Evolutionary conservation across 306 rosid species (phyloP), one percentile per base, ranked within the genome.

Genomic region (Cyclanthera cordifolia): DNA sequence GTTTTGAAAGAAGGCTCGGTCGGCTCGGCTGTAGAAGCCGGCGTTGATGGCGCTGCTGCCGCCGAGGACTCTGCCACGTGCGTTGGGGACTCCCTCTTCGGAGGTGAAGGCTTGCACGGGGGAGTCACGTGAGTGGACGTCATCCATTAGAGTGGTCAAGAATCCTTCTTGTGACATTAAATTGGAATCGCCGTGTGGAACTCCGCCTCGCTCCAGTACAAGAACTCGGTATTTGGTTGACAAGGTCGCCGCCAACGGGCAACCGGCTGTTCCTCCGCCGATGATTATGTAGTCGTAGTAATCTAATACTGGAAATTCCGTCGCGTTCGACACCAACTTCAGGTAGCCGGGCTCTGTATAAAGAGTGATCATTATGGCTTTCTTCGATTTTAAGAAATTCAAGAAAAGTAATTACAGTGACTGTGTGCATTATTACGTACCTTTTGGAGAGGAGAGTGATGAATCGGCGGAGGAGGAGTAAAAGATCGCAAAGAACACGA

Each of bases 241-340:
- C 0, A 90, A 77, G 0, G 97, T 94, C 13, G 99, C 95, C 0
- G 95, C 97, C 73, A 94, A 45, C 0, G 97, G 99, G 75, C 97
- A 93, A 1, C 99, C 97, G 2, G 99, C 85, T 0, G 99, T 93
- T 17, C 99, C 99, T 2, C 97, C 97, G 16, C 96, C 97, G 15
- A 92, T 85, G 6, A 92, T 79, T 19, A 92, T 87, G 81, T 87
- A 92, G 25, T 92, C 97, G 67, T 87, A 92, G 87, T 89, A 89
- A 12, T 91, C 95, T 73, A 81, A 82, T 6, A 56, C 2, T 0
- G 93, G 96, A 16, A 92, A 78, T 2, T 74, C 71, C 49, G 79
- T 85, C n/a, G 96, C 93, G 57, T 92, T 89, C n/a, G 73, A 19
- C 13, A 85, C 89, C 67, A 87, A 79, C 25, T 69, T 81, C n/a